A percentile compares a stretch with the other conserved stretches of the same genome.
Conservation (phyloP, 305 asterid genomes). For the Solanum hybrid region DNA sequence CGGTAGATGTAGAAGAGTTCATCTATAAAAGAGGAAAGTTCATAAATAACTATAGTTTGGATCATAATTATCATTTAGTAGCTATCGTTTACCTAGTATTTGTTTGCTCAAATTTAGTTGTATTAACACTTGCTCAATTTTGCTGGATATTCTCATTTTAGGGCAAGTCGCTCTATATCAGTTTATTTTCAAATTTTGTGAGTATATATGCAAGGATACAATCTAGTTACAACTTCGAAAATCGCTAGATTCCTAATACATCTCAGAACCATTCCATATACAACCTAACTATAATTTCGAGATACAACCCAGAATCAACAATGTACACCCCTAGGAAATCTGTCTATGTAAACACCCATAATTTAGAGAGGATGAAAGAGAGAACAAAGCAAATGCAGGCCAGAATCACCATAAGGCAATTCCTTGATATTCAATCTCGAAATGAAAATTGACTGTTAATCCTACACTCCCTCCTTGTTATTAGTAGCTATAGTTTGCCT, state of each 20-base stretch:
- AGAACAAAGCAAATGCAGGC: not conserved
- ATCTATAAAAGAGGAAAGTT: not conserved
- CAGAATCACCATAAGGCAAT: not conserved
- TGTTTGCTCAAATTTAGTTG: not conserved
- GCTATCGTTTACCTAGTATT: not conserved
- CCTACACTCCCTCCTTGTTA: not conserved
- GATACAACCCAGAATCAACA: not conserved
- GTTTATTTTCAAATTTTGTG: not conserved
- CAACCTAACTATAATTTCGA: not conserved
- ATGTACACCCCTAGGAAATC: not conserved
- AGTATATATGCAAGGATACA: not conserved
- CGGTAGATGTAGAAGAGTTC: not conserved
- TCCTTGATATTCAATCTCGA: not conserved
- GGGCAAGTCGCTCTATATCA: not conserved
- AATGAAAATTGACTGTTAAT: not conserved
- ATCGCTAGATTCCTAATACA: not conserved
- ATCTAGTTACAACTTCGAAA: not conserved
- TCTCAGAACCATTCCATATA: not conserved
- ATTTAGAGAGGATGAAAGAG: not conserved
- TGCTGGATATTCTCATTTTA: not conserved
- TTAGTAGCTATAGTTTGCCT: not conserved
- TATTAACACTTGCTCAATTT: not conserved
- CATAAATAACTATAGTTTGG: not conserved
- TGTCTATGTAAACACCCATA: not conserved
- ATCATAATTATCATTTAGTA: not conserved